These are phyloP conservation scores for Leccinum subtestaceum DNA, from an alignment of 768 basidiomycete species.

Conservation along the genomic window DNA sequence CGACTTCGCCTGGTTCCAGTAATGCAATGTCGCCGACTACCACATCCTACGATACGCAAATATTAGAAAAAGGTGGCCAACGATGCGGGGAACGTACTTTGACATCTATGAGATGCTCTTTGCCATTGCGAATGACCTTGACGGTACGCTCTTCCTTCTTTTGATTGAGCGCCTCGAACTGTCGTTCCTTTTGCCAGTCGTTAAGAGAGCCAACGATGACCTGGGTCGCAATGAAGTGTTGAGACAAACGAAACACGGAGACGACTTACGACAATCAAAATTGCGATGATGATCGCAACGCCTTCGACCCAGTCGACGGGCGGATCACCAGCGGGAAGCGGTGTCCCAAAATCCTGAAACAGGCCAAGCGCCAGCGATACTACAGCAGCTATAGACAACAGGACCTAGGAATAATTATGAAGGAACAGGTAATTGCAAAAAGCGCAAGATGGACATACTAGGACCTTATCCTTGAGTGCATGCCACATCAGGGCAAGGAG, in stretches of 20 bases:
- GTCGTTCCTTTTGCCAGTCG: constrained; percentile 98
- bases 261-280: constrained; percentile 64
- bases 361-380: constrained; percentile 92
- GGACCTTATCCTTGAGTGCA: constrained; percentile 86
- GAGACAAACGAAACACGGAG: background rate
- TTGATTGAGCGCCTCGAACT: constrained; percentile 89
- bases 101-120: constrained; percentile 73
- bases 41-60: constrained; percentile 57
- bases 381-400: constrained; percentile 89
- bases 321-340: constrained; percentile 56
- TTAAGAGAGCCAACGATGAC: constrained; percentile 91
- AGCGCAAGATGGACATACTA: constrained; percentile 47
- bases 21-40: constrained; percentile 92
- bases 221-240: constrained; percentile 33
- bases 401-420: constrained; percentile 47
- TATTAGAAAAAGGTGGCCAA: constrained; percentile 8
- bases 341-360: constrained; percentile 87
- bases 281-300: constrained; percentile 76
- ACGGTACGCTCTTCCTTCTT: constrained; percentile 93
- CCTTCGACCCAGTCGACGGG: constrained; percentile 98
- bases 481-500: constrained; percentile 79
- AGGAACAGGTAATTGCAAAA: constrained; percentile 3
- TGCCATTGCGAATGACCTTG: constrained; percentile 74
- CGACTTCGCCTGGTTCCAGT: constrained; percentile 91
- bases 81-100: constrained; percentile 48